Evolutionary conservation across 2,329 filamentous ascomycete species (phyloP).

Genomic region (Paecilomyces sp.): DNA sequence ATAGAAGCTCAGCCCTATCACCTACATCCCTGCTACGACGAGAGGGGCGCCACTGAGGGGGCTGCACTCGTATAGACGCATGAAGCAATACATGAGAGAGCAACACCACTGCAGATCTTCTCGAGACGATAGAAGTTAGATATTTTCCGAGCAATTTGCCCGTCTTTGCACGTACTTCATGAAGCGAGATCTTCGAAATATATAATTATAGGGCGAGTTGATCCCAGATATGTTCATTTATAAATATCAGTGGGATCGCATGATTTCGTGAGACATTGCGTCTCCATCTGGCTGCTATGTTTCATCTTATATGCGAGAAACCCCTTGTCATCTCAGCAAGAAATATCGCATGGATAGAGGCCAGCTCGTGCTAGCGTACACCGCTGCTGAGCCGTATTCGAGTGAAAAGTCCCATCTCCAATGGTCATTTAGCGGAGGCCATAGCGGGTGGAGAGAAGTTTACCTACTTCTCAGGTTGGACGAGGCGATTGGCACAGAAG

Average conservation of each 20-base stretch:
- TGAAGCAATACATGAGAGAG: background rate
- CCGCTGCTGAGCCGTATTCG: background rate
- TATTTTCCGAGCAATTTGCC: too few relatives aligned
- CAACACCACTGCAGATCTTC: too few relatives aligned
- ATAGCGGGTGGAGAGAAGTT: background rate
- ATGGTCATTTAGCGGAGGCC: background rate
- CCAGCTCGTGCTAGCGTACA: background rate
- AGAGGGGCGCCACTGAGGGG: background rate
- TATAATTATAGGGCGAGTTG: too few relatives aligned
- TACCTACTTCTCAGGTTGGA: background rate
- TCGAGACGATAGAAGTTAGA: too few relatives aligned
- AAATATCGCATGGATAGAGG: background rate
- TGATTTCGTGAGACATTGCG: background rate
- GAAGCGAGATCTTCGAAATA: too few relatives aligned
- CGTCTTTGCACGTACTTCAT: too few relatives aligned
- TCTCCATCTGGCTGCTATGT: background rate
- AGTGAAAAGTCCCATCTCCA: background rate
- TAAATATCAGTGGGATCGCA: background rate
- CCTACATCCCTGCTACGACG: background rate
- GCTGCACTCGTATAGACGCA: background rate
- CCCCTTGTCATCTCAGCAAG: background rate
- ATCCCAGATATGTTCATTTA: too few relatives aligned
- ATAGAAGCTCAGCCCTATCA: background rate
- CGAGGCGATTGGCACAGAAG: background rate
- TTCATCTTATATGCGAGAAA: background rate